Conservation (phyloP, 2,329 filamentous ascomycete species). For the Westerdykella sp. region DNA sequence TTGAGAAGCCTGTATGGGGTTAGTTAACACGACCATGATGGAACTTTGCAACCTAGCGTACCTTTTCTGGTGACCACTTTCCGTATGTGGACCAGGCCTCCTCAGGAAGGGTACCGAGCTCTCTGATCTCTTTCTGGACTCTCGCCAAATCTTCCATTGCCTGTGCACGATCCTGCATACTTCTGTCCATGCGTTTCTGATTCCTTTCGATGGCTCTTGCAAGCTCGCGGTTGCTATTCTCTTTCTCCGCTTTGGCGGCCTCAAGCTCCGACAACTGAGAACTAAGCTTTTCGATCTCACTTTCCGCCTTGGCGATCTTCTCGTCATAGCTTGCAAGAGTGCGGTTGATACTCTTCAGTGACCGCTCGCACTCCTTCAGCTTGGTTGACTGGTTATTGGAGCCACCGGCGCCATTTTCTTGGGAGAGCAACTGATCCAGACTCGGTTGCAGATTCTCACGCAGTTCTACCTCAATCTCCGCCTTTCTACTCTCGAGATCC, state of each 20-base stretch:
- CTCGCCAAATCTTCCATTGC: constrained; percentile 72
- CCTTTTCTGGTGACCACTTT: constrained; percentile 69
- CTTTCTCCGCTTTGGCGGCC: constrained; percentile 55
- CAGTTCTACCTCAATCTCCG: constrained; percentile 76
- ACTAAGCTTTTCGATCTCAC: constrained; percentile 57
- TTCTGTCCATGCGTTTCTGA: constrained; percentile 87
- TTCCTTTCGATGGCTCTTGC: constrained; percentile 73
- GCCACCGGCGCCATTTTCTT: constrained; percentile 45
- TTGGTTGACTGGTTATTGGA: constrained; percentile 50
- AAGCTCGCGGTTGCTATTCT: constrained; percentile 68
- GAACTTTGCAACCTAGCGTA: constrained; percentile 38
- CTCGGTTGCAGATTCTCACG: constrained; percentile 83
- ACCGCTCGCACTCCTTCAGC: constrained; percentile 71
- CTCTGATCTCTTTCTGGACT: constrained; percentile 81
- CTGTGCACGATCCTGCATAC: constrained; percentile 78
- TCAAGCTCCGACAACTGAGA: constrained; percentile 53
- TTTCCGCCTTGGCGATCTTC: constrained; percentile 69
- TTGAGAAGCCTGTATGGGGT: constrained; percentile 41
- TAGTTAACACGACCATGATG: constrained; percentile 4
- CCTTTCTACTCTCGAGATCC: constrained; percentile 74
- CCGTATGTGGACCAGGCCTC: constrained; percentile 90
- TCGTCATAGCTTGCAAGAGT: constrained; percentile 59
- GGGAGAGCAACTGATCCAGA: constrained; percentile 65
- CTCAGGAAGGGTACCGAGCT: constrained; percentile 86
- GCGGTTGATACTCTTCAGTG: constrained; percentile 71